A percentile compares a stretch with the other conserved stretches of the same genome.
These are phyloP conservation scores for Zygosaccharomyces pseudorouxii DNA, from an alignment of 805 yeast genomes.

Conservation along the genomic window DNA sequence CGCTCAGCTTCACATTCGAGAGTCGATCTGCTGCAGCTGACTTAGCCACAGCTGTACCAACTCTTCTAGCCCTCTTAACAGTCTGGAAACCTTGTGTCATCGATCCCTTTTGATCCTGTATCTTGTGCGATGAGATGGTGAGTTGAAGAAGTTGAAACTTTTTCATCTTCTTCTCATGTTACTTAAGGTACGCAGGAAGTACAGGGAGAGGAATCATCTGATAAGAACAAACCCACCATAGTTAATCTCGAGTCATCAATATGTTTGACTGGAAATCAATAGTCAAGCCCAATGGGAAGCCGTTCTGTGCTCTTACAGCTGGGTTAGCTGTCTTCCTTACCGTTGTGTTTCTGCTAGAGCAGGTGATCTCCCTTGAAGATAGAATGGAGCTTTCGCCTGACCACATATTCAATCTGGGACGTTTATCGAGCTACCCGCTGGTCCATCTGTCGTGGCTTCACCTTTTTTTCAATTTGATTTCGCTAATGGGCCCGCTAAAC, in stretches of 20 bases:
- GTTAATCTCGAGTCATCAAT: not conserved
- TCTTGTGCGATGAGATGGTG: not conserved
- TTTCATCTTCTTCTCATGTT: not conserved
- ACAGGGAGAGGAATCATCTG: not conserved
- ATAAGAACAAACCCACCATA: not conserved
- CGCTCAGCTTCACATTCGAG: conserved; percentile 35
- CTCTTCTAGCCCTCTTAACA: conserved; percentile 7
- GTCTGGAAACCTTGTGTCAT: conserved; percentile 13
- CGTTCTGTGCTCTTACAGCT: conserved; percentile 57
- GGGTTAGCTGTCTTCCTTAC: conserved; percentile 56
- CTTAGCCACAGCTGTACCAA: conserved; percentile 3
- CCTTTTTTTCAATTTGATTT: conserved; percentile 52
- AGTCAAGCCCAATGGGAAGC: conserved; percentile 21
- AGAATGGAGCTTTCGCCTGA: conserved; percentile 15
- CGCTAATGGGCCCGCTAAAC: conserved; percentile 55
- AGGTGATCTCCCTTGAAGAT: conserved; percentile 13
- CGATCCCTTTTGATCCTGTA: not conserved
- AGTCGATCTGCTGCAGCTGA: conserved; percentile 37
- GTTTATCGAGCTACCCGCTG: conserved; percentile 60
- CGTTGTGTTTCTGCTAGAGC: conserved; percentile 39
- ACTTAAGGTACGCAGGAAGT: not conserved
- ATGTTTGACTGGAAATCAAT: conserved; percentile 12
- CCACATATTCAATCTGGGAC: conserved; percentile 13
- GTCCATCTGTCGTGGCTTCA: conserved; percentile 62
- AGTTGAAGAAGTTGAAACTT: not conserved